A percentile compares a stretch with the other conserved stretches of the same genome.
Conservation (phyloP, 2,329 filamentous ascomycete species). For the Sphaerulina musiva region DNA sequence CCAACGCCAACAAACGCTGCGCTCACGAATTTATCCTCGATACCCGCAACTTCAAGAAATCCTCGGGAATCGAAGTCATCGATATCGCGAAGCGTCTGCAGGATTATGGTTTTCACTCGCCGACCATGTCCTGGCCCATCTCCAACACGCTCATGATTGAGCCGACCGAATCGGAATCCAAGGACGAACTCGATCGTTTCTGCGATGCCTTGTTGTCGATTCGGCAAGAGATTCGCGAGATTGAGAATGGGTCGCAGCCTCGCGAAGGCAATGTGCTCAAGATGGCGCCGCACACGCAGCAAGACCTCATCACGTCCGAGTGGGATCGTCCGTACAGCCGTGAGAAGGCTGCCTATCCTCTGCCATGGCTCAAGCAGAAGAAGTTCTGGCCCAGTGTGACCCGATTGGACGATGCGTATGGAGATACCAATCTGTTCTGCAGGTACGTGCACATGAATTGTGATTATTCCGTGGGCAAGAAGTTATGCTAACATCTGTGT, state of each 20-base stretch:
- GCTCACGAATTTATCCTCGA: constrained; percentile 98
- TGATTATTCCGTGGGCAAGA: background rate
- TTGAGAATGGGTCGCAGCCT: constrained; percentile 73
- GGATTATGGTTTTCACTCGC: constrained; percentile 95
- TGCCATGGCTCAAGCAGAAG: constrained; percentile 79
- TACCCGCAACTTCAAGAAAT: constrained; percentile 73
- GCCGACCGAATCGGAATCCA: constrained; percentile 88
- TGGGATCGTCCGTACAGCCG: constrained; percentile 80
- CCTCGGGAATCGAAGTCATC: constrained; percentile 78
- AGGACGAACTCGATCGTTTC: constrained; percentile 88
- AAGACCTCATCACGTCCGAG: constrained; percentile 66
- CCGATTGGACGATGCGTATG: constrained; percentile 81
- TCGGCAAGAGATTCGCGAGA: constrained; percentile 70
- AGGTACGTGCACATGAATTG: constrained; percentile 42
- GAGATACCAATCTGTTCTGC: constrained; percentile 90
- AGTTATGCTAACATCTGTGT: background rate
- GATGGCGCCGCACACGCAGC: constrained; percentile 78
- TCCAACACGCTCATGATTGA: constrained; percentile 97
- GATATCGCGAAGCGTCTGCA: constrained; percentile 95
- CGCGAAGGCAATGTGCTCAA: constrained; percentile 77
- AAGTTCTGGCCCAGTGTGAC: constrained; percentile 95
- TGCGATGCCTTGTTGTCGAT: constrained; percentile 84
- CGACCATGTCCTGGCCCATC: constrained; percentile 95
- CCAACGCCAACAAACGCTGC: constrained; percentile 78
- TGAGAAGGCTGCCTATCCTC: constrained; percentile 79